Evolutionary conservation across 2,329 filamentous ascomycete species (phyloP).

Genomic region (Calonectria henricotiae): DNA sequence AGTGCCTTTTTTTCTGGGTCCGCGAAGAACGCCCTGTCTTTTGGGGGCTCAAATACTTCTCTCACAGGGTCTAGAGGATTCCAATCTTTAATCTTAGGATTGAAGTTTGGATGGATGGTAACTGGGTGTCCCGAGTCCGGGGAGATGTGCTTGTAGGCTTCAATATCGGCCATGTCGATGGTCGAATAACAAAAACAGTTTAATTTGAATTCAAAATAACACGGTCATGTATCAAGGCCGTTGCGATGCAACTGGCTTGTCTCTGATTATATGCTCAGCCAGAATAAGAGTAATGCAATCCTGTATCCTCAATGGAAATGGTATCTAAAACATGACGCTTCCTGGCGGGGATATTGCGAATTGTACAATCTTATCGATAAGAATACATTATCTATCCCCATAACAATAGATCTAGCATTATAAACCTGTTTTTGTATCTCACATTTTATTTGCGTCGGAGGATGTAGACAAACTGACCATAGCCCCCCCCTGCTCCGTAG

Average conservation of each 20-base stretch:
- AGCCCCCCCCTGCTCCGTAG: no score
- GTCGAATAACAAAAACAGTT: not conserved
- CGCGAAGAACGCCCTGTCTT: conserved; percentile 60
- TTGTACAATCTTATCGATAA: conserved; percentile 16
- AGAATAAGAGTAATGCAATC: not conserved
- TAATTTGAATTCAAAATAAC: not conserved
- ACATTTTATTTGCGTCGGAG: not conserved
- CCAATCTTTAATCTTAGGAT: conserved; percentile 61
- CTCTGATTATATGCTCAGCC: not conserved
- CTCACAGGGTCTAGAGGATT: conserved; percentile 30
- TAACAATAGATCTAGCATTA: not conserved
- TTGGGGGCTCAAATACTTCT: conserved; percentile 37
- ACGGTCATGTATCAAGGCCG: not conserved
- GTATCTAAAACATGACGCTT: conserved; percentile 4
- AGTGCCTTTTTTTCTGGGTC: conserved; percentile 64
- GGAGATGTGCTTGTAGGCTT: conserved; percentile 65
- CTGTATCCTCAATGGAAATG: not conserved
- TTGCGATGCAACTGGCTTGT: no score
- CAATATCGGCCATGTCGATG: conserved; percentile 54
- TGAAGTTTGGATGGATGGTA: conserved; percentile 65
- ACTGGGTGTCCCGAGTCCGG: conserved; percentile 66
- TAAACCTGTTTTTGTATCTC: not conserved
- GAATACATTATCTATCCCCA: not conserved
- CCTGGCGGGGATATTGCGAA: conserved; percentile 27
- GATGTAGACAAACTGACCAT: no score